These are phyloP conservation scores for Phytophthora idaei DNA, from an alignment of 352 stramenopile species.

Conservation along the genomic window DNA sequence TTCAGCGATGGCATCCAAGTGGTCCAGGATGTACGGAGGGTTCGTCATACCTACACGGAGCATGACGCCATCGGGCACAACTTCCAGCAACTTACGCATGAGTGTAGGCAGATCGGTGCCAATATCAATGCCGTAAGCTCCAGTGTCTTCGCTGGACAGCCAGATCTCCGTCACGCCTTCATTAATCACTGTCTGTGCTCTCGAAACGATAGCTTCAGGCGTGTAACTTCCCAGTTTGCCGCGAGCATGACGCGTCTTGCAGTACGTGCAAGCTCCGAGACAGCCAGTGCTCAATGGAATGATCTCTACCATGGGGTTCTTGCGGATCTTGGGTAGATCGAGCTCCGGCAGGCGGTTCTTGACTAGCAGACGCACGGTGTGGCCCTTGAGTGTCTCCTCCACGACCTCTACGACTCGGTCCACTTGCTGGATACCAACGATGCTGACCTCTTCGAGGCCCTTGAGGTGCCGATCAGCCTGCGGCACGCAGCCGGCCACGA, in stretches of 20 bases:
- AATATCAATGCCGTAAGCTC: slow-evolving; percentile 92
- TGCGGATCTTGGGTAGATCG: slow-evolving; percentile 92
- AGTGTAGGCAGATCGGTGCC: slow-evolving; percentile 78
- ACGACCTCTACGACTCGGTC: slow-evolving; percentile 92
- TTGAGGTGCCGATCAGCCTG: slow-evolving; percentile 89
- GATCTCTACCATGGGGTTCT: slow-evolving; percentile 93
- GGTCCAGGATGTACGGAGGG: slow-evolving; percentile 91
- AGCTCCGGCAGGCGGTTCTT: slow-evolving; percentile 86
- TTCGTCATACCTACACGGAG: slow-evolving; percentile 94
- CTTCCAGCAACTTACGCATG: slow-evolving; percentile 63
- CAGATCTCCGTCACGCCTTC: slow-evolving; percentile 92
- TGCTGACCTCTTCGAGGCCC: slow-evolving; percentile 82
- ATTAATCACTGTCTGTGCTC: slow-evolving; percentile 66
- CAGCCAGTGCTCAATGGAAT: slow-evolving; percentile 92
- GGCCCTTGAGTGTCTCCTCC: slow-evolving; percentile 91
- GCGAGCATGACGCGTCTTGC: slow-evolving; percentile 92
- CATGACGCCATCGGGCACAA: slow-evolving; percentile 84
- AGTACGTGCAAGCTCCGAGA: slow-evolving; percentile 93
- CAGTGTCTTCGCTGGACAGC: slow-evolving; percentile 92
- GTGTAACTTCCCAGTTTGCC: slow-evolving; percentile 91
- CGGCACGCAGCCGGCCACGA: slow-evolving; percentile 92
- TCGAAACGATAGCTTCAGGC: slow-evolving; percentile 74
- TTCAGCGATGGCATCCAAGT: slow-evolving; percentile 84
- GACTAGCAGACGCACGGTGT: slow-evolving; percentile 85
- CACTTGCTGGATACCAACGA: slow-evolving; percentile 92